phyloP scores from a whole-genome alignment of 768 basidiomycete species.

The Paxillus ammoniavirescens region DNA sequence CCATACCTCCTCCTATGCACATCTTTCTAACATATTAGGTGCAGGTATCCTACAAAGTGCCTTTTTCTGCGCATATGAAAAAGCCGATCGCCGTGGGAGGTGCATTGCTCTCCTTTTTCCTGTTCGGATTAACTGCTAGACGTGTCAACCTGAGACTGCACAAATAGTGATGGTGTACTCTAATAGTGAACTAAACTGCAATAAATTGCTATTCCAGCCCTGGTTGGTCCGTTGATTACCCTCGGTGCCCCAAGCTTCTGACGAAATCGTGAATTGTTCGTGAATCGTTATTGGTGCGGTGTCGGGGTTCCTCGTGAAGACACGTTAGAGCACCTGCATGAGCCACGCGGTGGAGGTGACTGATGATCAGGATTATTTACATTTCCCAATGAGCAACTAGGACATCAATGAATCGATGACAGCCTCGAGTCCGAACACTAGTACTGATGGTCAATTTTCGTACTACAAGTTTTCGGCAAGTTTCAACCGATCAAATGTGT shows the following conservation, averaged over 20 bases:
- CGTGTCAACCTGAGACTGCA: constrained; percentile 54
- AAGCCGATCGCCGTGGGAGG: constrained; percentile 80
- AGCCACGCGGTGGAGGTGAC: too few relatives aligned
- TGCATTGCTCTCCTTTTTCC: constrained; percentile 69
- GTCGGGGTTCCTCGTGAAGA: too few relatives aligned
- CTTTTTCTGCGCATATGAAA: constrained; percentile 75
- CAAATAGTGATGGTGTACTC: constrained; percentile 27
- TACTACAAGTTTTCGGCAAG: too few relatives aligned
- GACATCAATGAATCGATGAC: too few relatives aligned
- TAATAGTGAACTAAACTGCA: background rate
- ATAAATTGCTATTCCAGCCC: background rate
- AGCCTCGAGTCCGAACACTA: too few relatives aligned
- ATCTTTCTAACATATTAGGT: constrained; percentile 7
- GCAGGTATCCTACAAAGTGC: constrained; percentile 87
- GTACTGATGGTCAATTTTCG: too few relatives aligned
- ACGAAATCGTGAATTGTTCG: too few relatives aligned
- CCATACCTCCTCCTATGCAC: background rate
- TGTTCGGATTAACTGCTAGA: constrained; percentile 42
- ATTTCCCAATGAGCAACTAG: too few relatives aligned
- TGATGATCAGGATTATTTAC: too few relatives aligned
- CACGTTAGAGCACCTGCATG: background rate
- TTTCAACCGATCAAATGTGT: background rate
- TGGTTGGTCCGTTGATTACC: too few relatives aligned
- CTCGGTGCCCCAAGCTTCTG: too few relatives aligned
- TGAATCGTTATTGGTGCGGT: too few relatives aligned